Base-by-base conservation (phyloP, 208 protist genomes). In the Leishmania mexicana region DNA sequence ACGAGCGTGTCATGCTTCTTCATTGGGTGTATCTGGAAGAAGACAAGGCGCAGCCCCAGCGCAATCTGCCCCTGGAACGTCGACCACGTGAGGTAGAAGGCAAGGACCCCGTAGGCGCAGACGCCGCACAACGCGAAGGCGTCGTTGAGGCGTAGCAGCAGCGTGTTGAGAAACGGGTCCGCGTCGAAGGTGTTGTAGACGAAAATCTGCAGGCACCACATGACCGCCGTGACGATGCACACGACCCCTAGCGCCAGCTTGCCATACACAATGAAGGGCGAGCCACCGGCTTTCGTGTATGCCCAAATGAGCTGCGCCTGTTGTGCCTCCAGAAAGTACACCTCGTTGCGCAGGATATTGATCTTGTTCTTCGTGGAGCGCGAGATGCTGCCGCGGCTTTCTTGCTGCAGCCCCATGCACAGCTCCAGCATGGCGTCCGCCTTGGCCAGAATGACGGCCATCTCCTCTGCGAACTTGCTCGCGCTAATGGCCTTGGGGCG, bases 31-130 rank as follows among this genome's bases (percentile, higher is more conserved):
- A 98, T 94, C 71, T 92, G 88, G 78, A 98, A 96, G 71, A 97
- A 88, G 49, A 97, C 74, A 67, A 97, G 83, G 74, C 92, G 90
- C 19, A 96, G 85, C 17, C 97, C 98, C 62, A 99, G 89, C 74
- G 96, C 95, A 58, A 98, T 93, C 64, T 95, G 97, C 35, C 98
- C 98, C 75, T 99, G 95, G 62, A 99, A 89, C 0, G 92, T 91
- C 45, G 91, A 91, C 90, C 96, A 97, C 40, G 97, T 85, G 21
- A 99, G 83, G 79, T 99, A 99, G 80, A 99, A 98, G n/a, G 94
- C 79, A 51, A 98, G 90, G 42, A 96, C 76, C 60, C 90, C 93
- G 83, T 99, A 99, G 28, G 89, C 91, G n/a, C 96, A 84, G 2
- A 95, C 89, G 73, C 97, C 97, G 51, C 98, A 93, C 54, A 99